Percentiles rank a stretch among this genome's conserved stretches.
Evolutionary conservation across 805 yeast genomes (phyloP).

Genomic region (Starmerella etchellsii): DNA sequence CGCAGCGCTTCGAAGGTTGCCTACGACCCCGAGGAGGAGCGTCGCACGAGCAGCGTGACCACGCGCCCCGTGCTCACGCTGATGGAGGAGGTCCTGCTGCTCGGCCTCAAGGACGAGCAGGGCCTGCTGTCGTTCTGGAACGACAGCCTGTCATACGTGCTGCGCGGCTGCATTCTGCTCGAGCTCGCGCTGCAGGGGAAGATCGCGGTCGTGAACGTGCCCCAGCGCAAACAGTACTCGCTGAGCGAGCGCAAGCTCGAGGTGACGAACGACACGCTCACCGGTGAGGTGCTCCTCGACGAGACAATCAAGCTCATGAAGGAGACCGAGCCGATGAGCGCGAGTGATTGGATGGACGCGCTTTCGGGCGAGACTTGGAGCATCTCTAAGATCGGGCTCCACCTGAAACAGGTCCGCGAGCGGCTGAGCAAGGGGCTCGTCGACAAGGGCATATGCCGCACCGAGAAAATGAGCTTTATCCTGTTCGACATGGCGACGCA

Average conservation of each 20-base stretch:
- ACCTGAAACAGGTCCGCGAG: slow-evolving; percentile 93
- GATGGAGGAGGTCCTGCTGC: slow-evolving; percentile 89
- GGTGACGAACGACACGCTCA: slow-evolving; percentile 69
- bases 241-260: slow-evolving; percentile 77
- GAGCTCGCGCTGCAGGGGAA: slow-evolving; percentile 87
- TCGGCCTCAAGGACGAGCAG: slow-evolving; percentile 91
- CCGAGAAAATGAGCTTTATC: slow-evolving; percentile 88
- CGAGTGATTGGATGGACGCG: slow-evolving; percentile 85
- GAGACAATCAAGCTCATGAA: slow-evolving; percentile 88
- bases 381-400: slow-evolving; percentile 83
- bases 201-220: slow-evolving; percentile 80
- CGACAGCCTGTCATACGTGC: slow-evolving; percentile 89
- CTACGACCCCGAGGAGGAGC: slow-evolving; percentile 57
- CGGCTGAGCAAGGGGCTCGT: slow-evolving; percentile 92
- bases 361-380: slow-evolving; percentile 95
- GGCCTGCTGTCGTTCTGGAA: slow-evolving; percentile 97
- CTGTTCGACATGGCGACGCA: slow-evolving; percentile 98
- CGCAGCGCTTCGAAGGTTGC: slow-evolving; percentile 15
- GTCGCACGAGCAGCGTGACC: slow-evolving; percentile 33
- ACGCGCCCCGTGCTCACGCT: slow-evolving; percentile 63
- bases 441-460: slow-evolving; percentile 89
- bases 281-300: slow-evolving; percentile 91
- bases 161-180: slow-evolving; percentile 83
- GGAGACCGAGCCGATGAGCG: slow-evolving; percentile 55
- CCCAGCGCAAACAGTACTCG: slow-evolving; percentile 80